Base-by-base conservation (phyloP, 1,284 basidiomycete genomes). In the Omphalotus olearius region DNA sequence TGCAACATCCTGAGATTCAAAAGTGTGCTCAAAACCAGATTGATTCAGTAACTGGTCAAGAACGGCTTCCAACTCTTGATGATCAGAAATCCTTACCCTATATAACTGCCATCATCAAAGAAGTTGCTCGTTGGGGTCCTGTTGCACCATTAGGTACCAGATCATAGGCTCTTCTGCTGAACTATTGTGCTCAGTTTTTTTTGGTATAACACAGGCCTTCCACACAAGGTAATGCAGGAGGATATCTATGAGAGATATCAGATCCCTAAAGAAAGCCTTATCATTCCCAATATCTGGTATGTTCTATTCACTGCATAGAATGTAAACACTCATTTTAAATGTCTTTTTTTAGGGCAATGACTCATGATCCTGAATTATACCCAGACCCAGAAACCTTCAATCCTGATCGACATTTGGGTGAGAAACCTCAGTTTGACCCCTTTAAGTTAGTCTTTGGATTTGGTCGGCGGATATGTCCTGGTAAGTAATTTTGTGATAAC, bases 361-460 rank as follows among this genome's bases (percentile, higher is more conserved):
- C 59, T 6, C 57, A 56, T 35, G 58, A 61, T 45, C 35, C 50
- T 7, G 49, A 56, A 9, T 55, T 53, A 20, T 59, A 57, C 36
- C 48, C 56, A 3, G 55, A 57, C 47, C 56, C 62, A 9, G 56
- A 59, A 17, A 47, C 36, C 16, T 60, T 64, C 37, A 52, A 56
- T 13, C 62, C 62, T 1, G 60, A 61, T 13, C 51, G 61, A 14
- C 62, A 58, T 39, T 18, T 61, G n/a, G 39, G 51, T 20, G 38
- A 48, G n/a, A 45, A 36, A 4, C 30, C 46, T 1, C 14, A 45
- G 7, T 13, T 18, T 18, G 57, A 59, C 49, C 54, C 55, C 18
- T 46, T 51, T 4, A 57, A 42, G 9, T 50, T 54, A 9, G 56
- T 49, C 4, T 64, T 64, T 47, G 62, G 62, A 6, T 63, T 59